Evolutionary conservation across 106 monocot genomes (phyloP).

Genomic region (Alisma plantagoaquatica): DNA sequence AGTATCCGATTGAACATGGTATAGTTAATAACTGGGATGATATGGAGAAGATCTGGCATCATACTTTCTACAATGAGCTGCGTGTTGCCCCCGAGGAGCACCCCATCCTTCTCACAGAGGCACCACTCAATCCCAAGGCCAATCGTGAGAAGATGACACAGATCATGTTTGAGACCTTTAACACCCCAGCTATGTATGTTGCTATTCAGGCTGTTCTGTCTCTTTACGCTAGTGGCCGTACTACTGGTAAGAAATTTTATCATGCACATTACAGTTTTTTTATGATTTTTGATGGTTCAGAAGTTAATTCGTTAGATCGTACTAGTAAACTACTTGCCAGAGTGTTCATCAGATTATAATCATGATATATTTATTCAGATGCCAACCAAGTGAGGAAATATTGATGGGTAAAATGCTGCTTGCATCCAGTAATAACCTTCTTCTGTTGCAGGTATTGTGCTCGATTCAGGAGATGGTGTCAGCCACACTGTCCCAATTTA

Average conservation of each 20-base stretch:
- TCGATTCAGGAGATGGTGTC: constrained; percentile 27
- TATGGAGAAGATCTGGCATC: constrained; percentile 31
- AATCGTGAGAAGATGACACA: constrained; percentile 33
- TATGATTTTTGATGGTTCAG: too few species aligned
- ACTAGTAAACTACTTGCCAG: too few species aligned
- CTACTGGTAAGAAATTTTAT: constrained; percentile 15
- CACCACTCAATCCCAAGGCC: constrained; percentile 24
- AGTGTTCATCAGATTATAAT: too few species aligned
- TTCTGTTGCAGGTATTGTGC: constrained; percentile 16
- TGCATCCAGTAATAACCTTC: too few species aligned
- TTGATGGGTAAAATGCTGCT: too few species aligned
- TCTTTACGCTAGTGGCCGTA: constrained; percentile 26
- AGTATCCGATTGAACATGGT: constrained; percentile 27
- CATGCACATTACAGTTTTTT: too few species aligned
- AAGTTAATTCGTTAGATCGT: too few species aligned
- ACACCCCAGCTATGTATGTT: constrained; percentile 25
- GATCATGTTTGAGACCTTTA: constrained; percentile 29
- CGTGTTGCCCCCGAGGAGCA: constrained; percentile 26
- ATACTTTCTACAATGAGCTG: constrained; percentile 28
- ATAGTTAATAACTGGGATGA: constrained; percentile 30
- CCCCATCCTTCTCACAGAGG: constrained; percentile 20
- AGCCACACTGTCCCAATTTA: constrained; percentile 28
- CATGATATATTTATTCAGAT: too few species aligned
- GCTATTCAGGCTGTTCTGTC: constrained; percentile 30
- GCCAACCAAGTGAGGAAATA: too few species aligned